phyloP scores from a whole-genome alignment of 495 filamentous ascomycete species.

The Hypomontagnella submonticulosa region DNA sequence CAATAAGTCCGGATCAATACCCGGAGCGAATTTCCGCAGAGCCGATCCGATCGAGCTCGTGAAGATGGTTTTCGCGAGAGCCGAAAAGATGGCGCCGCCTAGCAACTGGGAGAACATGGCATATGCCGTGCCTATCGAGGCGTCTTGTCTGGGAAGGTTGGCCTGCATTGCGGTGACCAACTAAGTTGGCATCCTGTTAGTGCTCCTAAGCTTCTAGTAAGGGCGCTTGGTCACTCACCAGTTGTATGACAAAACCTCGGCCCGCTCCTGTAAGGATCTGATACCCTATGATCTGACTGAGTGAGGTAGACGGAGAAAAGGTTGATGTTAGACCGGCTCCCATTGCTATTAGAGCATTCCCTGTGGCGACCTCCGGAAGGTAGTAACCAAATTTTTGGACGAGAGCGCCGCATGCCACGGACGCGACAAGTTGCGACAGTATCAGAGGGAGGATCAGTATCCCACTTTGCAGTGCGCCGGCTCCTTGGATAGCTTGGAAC shows the following conservation, averaged over 20 bases:
- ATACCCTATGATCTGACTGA: conserved; percentile 67
- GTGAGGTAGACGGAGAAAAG: conserved; percentile 54
- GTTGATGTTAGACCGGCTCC: conserved; percentile 64
- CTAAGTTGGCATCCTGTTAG: conserved; percentile 28
- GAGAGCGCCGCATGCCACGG: conserved; percentile 58
- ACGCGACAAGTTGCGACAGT: conserved; percentile 59
- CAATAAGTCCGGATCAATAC: conserved; percentile 26
- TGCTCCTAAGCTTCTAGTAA: not conserved
- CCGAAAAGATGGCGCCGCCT: conserved; percentile 60
- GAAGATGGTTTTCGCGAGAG: conserved; percentile 61
- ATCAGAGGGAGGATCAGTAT: conserved; percentile 65
- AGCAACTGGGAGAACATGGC: conserved; percentile 64
- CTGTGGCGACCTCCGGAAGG: conserved; percentile 58
- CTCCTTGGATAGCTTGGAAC: conserved; percentile 70
- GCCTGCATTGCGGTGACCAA: conserved; percentile 66
- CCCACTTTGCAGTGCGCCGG: conserved; percentile 59
- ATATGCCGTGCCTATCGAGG: conserved; percentile 63
- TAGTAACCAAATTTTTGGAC: conserved; percentile 60
- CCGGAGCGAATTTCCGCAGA: conserved; percentile 30
- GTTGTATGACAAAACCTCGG: conserved; percentile 61
- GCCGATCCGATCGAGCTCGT: conserved; percentile 49
- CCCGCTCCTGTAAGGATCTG: conserved; percentile 66
- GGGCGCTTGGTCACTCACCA: conserved; percentile 48
- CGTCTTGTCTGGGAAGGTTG: conserved; percentile 54
- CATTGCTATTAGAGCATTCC: conserved; percentile 67